Evolutionary conservation across 225 moss, liverwort and hornwort genomes (phyloP), one percentile per base, ranked within the genome.

Genomic region (Polytrichum commune): DNA sequence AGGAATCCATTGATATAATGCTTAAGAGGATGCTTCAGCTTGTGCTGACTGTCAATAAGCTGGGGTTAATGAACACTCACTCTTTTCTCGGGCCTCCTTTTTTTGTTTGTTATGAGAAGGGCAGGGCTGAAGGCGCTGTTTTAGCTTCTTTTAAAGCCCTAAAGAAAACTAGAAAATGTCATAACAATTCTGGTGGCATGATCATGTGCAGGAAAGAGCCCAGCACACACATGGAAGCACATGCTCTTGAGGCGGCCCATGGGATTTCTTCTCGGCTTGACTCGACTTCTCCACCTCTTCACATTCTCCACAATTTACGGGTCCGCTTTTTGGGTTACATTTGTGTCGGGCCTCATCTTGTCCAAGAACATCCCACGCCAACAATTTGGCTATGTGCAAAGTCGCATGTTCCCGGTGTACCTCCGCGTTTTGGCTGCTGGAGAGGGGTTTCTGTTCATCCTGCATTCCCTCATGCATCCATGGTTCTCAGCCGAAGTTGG

Each of bases 361-460:
- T 78, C 89, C 5, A 86, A 89, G 81, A 84, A 83, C 1, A 55
- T 86, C 6, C 86, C 89, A 19, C 74, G 86, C 5, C 89, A 89
- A 5, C 89, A 89, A 61, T 89, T 89, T 23, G 86, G 84, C 35
- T 84, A 81, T 5, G 81, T 89, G 29, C 89, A 89, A 74, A 89
- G 89, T 67, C 84, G 80, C 63, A 71, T 89, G 75, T 89, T 89
- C 53, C 89, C 86, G 4, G 81, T 84, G 23, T 89, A 86, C 46
- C 65, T 86, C 29, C 73, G 83, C 9, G 58, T 81, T n/a, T 5
- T 84, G 72, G 86, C 86, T 10, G 55, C 64, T 6, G 89, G 83
- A 8, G 58, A 86, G 65, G 66, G 61, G 5, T 53, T 84, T 53
- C 66, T 84, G 25, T 68, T 86, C 23, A 20, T 82, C 8, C 54